A percentile compares a stretch with the other conserved stretches of the same genome.
These are phyloP conservation scores for Diaporthe sp. DNA, from an alignment of 2,329 filamentous ascomycete species.

Conservation along the genomic window DNA sequence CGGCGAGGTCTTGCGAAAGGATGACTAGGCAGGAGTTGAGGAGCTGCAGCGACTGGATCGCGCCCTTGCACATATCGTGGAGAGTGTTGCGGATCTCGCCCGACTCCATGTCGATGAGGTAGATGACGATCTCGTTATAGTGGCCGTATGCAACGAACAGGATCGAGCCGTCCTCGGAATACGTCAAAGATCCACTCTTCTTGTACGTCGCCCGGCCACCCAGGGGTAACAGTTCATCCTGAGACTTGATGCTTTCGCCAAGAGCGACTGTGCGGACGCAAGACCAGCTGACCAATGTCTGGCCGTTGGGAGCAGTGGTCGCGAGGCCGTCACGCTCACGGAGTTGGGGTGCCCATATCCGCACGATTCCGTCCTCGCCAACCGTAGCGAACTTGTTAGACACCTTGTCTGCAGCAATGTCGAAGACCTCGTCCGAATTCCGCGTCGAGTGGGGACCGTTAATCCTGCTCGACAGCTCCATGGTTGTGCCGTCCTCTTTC, in stretches of 20 bases:
- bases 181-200: conserved; percentile 76
- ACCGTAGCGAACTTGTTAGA: conserved; percentile 84
- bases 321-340: conserved; percentile 77
- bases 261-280: conserved; percentile 72
- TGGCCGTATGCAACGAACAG: conserved; percentile 76
- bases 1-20: conserved; percentile 78
- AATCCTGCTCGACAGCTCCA: conserved; percentile 85
- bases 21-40: conserved; percentile 81
- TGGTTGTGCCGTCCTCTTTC: conserved; percentile 66
- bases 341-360: conserved; percentile 83
- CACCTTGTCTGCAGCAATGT: conserved; percentile 78
- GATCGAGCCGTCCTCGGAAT: conserved; percentile 86
- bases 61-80: conserved; percentile 74
- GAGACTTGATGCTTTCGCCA: conserved; percentile 54
- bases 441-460: conserved; percentile 81
- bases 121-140: conserved; percentile 71
- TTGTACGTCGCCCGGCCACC: conserved; percentile 47
- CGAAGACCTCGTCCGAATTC: conserved; percentile 73
- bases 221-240: conserved; percentile 50
- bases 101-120: conserved; percentile 80
- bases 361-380: conserved; percentile 82
- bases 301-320: conserved; percentile 68
- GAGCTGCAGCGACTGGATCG: conserved; percentile 77
- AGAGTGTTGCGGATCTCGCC: conserved; percentile 77
- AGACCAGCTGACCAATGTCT: conserved; percentile 79